A percentile compares a stretch with the other conserved stretches of the same genome.
These are phyloP conservation scores for Trichoderma arundinaceum DNA, from an alignment of 2,329 filamentous ascomycete genomes.

Conservation along the genomic window DNA sequence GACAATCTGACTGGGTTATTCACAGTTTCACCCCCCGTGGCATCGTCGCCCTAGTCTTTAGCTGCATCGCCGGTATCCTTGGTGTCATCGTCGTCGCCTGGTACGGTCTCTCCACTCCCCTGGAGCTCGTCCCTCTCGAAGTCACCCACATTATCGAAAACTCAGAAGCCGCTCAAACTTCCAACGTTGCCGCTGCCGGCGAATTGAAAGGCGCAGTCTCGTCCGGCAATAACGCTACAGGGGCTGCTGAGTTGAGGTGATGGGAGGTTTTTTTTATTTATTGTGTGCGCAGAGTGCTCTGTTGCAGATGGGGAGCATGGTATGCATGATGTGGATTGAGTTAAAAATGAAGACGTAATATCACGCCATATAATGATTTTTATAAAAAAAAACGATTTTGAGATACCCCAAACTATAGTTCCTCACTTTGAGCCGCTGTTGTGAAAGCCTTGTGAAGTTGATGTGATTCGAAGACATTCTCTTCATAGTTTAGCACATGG, in stretches of 20 bases:
- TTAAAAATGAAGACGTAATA: conserved; percentile 4
- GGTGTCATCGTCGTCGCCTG: conserved; percentile 71
- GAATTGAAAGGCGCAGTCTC: not conserved
- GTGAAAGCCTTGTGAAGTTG: not conserved
- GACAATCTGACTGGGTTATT: not conserved
- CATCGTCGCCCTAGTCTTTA: conserved; percentile 77
- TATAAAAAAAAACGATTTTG: not conserved
- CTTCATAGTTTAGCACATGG: not conserved
- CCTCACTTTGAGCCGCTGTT: not conserved
- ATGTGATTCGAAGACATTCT: not conserved
- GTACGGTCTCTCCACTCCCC: conserved; percentile 57
- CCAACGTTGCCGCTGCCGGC: not conserved
- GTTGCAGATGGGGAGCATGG: not conserved
- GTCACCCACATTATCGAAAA: conserved; percentile 30
- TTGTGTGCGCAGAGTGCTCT: not conserved
- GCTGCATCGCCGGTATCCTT: conserved; percentile 68
- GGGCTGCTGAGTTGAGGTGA: not conserved
- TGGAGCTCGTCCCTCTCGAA: conserved; percentile 30
- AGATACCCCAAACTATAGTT: conserved; percentile 18
- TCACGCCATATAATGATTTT: conserved; percentile 18
- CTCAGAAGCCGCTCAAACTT: conserved; percentile 15
- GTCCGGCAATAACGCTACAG: not conserved
- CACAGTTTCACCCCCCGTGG: conserved; percentile 69
- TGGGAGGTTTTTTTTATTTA: not conserved
- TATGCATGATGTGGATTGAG: not conserved